A percentile compares a stretch with the other conserved stretches of the same genome.
phyloP scores from a whole-genome alignment of 257 asterid genomes.

The Nicotiana knightiana region DNA sequence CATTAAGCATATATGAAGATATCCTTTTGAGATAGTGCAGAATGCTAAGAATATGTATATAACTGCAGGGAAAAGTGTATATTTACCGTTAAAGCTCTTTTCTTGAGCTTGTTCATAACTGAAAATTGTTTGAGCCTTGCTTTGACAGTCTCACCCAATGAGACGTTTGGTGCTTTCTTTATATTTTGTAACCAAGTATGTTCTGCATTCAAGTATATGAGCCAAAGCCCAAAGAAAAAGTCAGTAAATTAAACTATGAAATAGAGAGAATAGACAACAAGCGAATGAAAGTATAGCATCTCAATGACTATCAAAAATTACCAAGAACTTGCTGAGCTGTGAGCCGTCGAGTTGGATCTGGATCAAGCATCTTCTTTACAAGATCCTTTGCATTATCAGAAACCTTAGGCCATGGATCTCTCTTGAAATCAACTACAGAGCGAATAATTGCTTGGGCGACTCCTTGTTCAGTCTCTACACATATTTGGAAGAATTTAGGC shows the following conservation, averaged over 20 bases:
- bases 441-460: conserved; percentile 71
- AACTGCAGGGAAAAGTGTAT: not conserved
- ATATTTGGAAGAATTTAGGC: not conserved
- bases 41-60: not conserved
- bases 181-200: conserved; percentile 70
- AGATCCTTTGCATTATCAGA: conserved; percentile 63
- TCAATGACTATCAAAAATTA: conserved; percentile 18
- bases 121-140: conserved; percentile 73
- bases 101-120: conserved; percentile 72
- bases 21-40: not conserved
- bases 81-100: conserved; percentile 56
- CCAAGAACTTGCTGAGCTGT: conserved; percentile 74
- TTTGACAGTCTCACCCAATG: conserved; percentile 71
- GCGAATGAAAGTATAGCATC: not conserved
- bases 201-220: conserved; percentile 28
- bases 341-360: conserved; percentile 50
- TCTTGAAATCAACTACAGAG: conserved; percentile 56
- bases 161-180: conserved; percentile 66
- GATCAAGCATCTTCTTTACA: conserved; percentile 70
- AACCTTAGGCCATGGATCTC: conserved; percentile 73
- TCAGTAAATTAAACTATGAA: not conserved
- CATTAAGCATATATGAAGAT: not conserved
- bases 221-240: not conserved
- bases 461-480: conserved; percentile 68
- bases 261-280: not conserved